Base-by-base conservation (phyloP, 2,329 filamentous ascomycete species). In the Hypoxylon sp. region DNA sequence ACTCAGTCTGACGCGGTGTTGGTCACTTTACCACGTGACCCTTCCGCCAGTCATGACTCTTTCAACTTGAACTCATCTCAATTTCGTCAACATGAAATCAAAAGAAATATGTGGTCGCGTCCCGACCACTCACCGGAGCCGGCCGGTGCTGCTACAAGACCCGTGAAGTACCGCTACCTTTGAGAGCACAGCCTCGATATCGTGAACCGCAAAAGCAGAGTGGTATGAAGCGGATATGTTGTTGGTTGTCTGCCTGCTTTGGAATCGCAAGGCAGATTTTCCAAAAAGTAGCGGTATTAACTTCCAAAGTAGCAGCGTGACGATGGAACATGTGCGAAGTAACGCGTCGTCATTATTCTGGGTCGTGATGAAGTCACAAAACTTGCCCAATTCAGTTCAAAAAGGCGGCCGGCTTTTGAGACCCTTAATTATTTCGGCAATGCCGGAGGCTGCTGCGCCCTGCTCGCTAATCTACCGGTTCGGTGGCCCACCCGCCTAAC, bases 391-490 rank as follows among this genome's bases (percentile, higher is more conserved):
- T 44, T 3, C 11, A 10, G 17, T n/a, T 28, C 43, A 24, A 47
- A 24, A 47, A 47, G 22, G 44, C 44, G 44, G 44, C 22, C 44
- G 20, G 22, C 10, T 10, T 3, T 47, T 47, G 19, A 4, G 46
- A 30, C n/a, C 26, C 13, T 49, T 58, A 26, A 37, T 43, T 57
- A 46, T 22, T 34, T 70, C 68, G 68, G 68, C 30, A 58, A 66
- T 68, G 68, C 68, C 68, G 68, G 65, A 37, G 24, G 50, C 28
- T 64, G 59, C 67, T 69, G 67, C 65, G 67, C 67, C 67, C 59
- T 68, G 62, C 62, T 56, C 19, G 39, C 43, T 37, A 41, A 49
- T 56, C 52, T 62, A 41, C 67, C 60, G 61, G 49, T 48, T 64
- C 63, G 63, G 62, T 68, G 26, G 22, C 48, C 59, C 49, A 65